These are phyloP conservation scores for Mucor irregularis DNA, from an alignment of 371 early-diverging fungal species.

Conservation along the genomic window DNA sequence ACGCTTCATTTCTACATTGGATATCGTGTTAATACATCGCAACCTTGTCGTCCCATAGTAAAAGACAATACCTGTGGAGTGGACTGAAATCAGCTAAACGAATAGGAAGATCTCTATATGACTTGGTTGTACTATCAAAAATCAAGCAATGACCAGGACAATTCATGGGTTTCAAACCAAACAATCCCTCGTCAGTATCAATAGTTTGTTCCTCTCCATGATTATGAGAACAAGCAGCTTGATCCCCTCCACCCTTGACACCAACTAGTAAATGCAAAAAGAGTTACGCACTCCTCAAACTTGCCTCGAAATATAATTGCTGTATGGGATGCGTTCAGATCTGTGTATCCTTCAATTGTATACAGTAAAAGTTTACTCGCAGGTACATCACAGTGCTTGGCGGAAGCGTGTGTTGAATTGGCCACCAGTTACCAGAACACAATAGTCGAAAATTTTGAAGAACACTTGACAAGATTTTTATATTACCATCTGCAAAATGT, in stretches of 20 bases:
- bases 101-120: constrained; percentile 92
- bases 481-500: background rate
- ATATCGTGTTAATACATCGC: background rate
- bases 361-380: background rate
- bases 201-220: constrained; percentile 44
- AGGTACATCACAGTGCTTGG: background rate
- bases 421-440: background rate
- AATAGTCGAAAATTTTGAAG: constrained; percentile 8
- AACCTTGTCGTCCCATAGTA: background rate
- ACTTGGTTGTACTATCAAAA: constrained; percentile 79
- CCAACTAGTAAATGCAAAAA: background rate
- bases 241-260: constrained; percentile 52
- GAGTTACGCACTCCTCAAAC: background rate
- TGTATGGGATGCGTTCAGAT: background rate
- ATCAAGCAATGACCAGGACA: constrained; percentile 97
- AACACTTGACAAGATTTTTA: background rate
- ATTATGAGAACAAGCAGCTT: constrained; percentile 41
- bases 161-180: constrained; percentile 97
- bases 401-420: background rate
- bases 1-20: constrained; percentile 81
- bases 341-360: background rate
- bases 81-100: constrained; percentile 95
- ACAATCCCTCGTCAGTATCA: constrained; percentile 58
- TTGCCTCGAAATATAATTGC: background rate
- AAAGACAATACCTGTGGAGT: constrained; percentile 69